Evolutionary conservation across 177 flowering plant genomes (phyloP).

Genomic region (Telopea speciosissima): DNA sequence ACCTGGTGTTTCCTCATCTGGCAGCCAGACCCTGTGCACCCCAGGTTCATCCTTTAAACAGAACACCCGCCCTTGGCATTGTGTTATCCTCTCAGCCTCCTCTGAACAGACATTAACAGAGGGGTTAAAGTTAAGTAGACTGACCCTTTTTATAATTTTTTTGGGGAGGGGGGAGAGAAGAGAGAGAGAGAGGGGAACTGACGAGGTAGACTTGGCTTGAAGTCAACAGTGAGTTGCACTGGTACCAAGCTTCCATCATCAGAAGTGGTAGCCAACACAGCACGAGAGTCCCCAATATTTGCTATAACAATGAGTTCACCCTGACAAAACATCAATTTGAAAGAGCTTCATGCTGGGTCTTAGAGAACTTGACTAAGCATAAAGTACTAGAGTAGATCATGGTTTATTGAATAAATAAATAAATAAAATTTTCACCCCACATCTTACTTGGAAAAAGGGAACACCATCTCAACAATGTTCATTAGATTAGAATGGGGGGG

Average conservation of each 20-base stretch:
- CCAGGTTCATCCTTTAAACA: conserved; percentile 79
- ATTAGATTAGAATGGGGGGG: neutral
- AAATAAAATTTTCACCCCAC: neutral
- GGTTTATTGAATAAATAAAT: neutral
- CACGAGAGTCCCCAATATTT: conserved; percentile 95
- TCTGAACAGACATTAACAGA: conserved; percentile 33
- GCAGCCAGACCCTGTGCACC: conserved; percentile 81
- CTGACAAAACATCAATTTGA: conserved; percentile 31
- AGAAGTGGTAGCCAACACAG: conserved; percentile 67
- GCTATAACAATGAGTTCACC: conserved; percentile 70
- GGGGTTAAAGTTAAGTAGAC: neutral
- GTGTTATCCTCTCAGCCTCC: conserved; percentile 68
- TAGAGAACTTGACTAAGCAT: neutral
- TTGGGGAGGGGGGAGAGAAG: no score
- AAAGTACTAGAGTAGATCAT: neutral
- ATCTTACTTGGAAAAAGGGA: neutral
- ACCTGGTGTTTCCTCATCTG: conserved; percentile 68
- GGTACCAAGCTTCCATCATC: conserved; percentile 69
- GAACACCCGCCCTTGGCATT: conserved; percentile 65
- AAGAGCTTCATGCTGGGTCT: conserved; percentile 6
- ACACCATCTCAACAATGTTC: neutral
- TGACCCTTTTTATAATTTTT: no score
- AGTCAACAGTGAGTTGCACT: conserved; percentile 74
- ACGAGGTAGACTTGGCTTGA: conserved; percentile 84
- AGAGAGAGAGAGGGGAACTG: conserved; percentile 24